Evolutionary conservation across 495 filamentous ascomycete species (phyloP).

Genomic region (Clavariopsis aquatica): DNA sequence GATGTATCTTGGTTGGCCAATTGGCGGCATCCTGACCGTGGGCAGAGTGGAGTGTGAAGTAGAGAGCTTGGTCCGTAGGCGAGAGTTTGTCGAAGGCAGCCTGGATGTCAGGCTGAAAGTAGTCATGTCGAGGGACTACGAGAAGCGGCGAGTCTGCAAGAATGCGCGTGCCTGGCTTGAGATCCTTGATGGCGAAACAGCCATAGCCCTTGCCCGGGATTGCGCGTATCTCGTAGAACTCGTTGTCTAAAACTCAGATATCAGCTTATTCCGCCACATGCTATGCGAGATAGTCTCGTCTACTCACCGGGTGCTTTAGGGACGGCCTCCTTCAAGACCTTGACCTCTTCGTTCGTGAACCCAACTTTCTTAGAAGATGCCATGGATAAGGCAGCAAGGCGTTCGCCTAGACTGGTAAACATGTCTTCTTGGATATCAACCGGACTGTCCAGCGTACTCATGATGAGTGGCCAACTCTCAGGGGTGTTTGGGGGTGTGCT

Average conservation of each 20-base stretch:
- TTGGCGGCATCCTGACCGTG: slow-evolving; percentile 34
- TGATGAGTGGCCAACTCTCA: background rate
- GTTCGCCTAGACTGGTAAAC: background rate
- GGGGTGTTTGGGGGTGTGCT: background rate
- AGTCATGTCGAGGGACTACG: slow-evolving; percentile 61
- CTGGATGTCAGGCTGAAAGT: slow-evolving; percentile 30
- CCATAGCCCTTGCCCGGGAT: slow-evolving; percentile 42
- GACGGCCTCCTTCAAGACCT: background rate
- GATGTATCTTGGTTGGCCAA: slow-evolving; percentile 28
- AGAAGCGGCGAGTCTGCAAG: slow-evolving; percentile 69
- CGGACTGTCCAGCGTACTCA: background rate
- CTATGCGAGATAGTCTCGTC: background rate
- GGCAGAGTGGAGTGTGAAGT: slow-evolving; percentile 37
- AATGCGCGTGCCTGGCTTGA: slow-evolving; percentile 51
- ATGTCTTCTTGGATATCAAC: background rate
- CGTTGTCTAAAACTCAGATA: background rate
- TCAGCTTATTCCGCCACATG: background rate
- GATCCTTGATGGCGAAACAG: slow-evolving; percentile 38
- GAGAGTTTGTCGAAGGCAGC: slow-evolving; percentile 32
- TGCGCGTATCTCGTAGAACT: slow-evolving; percentile 17
- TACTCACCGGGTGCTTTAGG: slow-evolving; percentile 21
- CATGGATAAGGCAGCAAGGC: background rate
- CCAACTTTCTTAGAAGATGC: background rate
- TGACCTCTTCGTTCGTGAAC: background rate
- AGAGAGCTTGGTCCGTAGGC: slow-evolving; percentile 20